These are phyloP conservation scores for Herpotrichia juniperi DNA, from an alignment of 2,329 filamentous ascomycete species.

Conservation along the genomic window DNA sequence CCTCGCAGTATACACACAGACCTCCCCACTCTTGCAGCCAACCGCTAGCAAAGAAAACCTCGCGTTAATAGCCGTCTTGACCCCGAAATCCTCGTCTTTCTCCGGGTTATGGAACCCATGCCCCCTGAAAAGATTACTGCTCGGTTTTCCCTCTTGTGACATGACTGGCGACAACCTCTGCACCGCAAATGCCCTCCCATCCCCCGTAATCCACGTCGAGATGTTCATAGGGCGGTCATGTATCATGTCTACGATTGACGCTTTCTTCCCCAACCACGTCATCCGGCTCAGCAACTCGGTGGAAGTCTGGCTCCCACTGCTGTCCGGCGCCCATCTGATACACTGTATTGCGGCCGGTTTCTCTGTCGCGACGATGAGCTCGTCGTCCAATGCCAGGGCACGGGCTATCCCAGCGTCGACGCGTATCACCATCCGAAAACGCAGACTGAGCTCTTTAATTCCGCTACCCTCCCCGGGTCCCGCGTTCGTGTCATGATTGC, in stretches of 20 bases:
- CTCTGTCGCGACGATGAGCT: slow-evolving; percentile 86
- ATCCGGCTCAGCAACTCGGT: slow-evolving; percentile 90
- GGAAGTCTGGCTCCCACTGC: slow-evolving; percentile 79
- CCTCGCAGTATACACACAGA: slow-evolving; percentile 88
- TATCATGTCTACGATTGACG: slow-evolving; percentile 80
- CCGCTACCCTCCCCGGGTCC: slow-evolving; percentile 83
- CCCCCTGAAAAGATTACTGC: slow-evolving; percentile 79
- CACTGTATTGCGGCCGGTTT: slow-evolving; percentile 96
- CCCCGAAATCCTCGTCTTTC: slow-evolving; percentile 64
- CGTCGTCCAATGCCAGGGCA: slow-evolving; percentile 87
- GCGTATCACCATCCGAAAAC: slow-evolving; percentile 97
- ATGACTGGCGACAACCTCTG: slow-evolving; percentile 63
- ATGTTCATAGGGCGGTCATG: slow-evolving; percentile 97
- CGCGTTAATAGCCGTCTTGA: slow-evolving; percentile 85
- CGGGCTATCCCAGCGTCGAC: slow-evolving; percentile 93
- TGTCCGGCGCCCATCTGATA: slow-evolving; percentile 91
- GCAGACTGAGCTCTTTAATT: slow-evolving; percentile 84
- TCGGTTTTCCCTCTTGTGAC: slow-evolving; percentile 50
- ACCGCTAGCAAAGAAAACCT: slow-evolving; percentile 92
- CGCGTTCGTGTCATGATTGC: slow-evolving; percentile 46
- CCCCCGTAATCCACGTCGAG: slow-evolving; percentile 87
- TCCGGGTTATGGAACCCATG: slow-evolving; percentile 86
- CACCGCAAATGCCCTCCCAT: slow-evolving; percentile 88
- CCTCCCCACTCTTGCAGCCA: slow-evolving; percentile 77
- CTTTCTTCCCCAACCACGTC: slow-evolving; percentile 81